Conservation (phyloP, 768 basidiomycete species). For the Suillus placidus region DNA sequence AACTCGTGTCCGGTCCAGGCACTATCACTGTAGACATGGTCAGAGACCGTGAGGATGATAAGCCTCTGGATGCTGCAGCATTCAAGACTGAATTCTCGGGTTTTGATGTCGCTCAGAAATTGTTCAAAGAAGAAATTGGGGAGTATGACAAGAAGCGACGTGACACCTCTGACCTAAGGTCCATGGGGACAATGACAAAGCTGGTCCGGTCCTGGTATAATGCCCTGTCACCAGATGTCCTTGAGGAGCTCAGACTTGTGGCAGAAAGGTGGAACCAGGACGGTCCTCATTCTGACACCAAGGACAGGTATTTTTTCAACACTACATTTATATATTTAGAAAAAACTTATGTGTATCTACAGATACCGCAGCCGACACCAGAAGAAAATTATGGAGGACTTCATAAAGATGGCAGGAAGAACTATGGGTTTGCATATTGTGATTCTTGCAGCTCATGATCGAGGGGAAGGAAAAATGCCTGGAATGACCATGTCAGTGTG, state of each 20-base stretch:
- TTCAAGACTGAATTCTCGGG: neutral
- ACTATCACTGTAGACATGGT: neutral
- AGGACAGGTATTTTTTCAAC: neutral
- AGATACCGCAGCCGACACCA: neutral
- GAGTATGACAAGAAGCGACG: neutral
- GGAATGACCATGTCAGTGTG: neutral
- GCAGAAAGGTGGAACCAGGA: neutral
- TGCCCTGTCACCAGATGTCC: neutral
- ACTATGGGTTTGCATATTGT: neutral
- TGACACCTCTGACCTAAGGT: neutral
- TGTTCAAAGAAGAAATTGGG: neutral
- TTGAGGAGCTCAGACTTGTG: neutral
- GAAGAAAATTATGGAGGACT: neutral
- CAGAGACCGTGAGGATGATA: neutral
- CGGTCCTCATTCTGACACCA: neutral
- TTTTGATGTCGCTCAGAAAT: neutral
- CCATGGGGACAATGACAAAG: neutral
- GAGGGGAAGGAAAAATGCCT: neutral
- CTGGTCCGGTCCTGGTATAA: neutral
- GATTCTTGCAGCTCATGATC: neutral
- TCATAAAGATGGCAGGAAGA: neutral
- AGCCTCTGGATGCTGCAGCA: neutral
- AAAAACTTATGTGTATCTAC: neutral
- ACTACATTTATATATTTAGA: neutral
- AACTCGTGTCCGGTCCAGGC: neutral